Evolutionary conservation across 495 filamentous ascomycete species (phyloP), one percentile per base, ranked within the genome.

Genomic region (Hypoxylon lenormandii): DNA sequence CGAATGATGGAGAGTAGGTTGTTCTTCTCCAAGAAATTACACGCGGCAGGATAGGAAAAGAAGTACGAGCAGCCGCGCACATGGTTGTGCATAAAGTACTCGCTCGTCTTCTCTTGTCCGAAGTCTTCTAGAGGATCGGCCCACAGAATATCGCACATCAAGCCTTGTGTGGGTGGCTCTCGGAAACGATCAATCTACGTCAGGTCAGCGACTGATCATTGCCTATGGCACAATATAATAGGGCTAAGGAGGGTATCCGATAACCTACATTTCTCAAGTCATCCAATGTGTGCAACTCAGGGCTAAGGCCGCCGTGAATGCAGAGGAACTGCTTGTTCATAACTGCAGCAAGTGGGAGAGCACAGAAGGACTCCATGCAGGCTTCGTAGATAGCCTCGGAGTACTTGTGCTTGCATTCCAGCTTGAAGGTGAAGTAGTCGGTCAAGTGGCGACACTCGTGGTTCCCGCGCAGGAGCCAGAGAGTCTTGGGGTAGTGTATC

Each of bases 261-360:
- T 26, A 38, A 83, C 91, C 36, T 78, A 94, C 92, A 73, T 85
- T 88, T 82, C 92, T 92, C 60, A 97, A 83, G 77, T 98, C 95
- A 66, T 98, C 95, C 52, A 98, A 81, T 23, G 93, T 97, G 75
- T 98, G 95, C 66, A 98, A 79, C 79, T 98, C 95, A 5, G 95
- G 95, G 74, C 93, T 97, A 66, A 98, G 82, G 50, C 95, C 95
- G 67, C 95, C 95, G 76, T 98, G 95, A 67, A 98, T 98, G 79
- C 95, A 98, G 72, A 98, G 82, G 79, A 98, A 98, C 71, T 98
- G 95, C 84, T 98, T 98, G 86, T 98, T 98, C 95, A 98, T 98
- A 61, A 98, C 88, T 15, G 95, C 95, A 64, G 95, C 95, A 77
- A 98, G 84, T 48, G 95, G 95, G 70, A 98, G 83, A 70, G 90